Evolutionary conservation across 2,329 filamentous ascomycete species (phyloP), one percentile per base, ranked within the genome.

Genomic region (Ascocoryne sarcoides): DNA sequence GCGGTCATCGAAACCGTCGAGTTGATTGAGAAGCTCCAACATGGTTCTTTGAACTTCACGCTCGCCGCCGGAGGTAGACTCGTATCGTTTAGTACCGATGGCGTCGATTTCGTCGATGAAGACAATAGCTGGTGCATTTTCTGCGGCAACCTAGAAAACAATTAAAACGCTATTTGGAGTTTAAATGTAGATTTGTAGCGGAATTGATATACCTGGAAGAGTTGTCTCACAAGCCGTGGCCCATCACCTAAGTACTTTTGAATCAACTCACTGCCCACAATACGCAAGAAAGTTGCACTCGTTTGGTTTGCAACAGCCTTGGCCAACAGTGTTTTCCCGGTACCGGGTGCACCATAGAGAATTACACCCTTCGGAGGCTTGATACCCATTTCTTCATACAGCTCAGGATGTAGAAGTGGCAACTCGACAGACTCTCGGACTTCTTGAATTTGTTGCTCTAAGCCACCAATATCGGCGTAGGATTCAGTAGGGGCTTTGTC

Each of bases 371-470:
- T 98, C 46, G 92, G 92, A 4, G 92, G 92, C 67, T 98, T 98
- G 74, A 98, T 96, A 59, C 92, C 92, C 92, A 98, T 98, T 70
- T 98, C 92, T 65, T 98, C 92, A 66, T 98, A 98, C 38, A 98
- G 70, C 66, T 98, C 92, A 0, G 92, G 92, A 62, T 98, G 92
- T 44, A 98, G 72, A 48, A 98, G 71, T 4, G 92, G 92, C 56
- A 98, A 66, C 68, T 98, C 92, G 43, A 98, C 92, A 1, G 92
- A 94, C 69, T 98, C 92, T 53, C 92, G 76, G 33, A 98, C 92
- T 67, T 98, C 92, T 61, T 98, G 92, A 45, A 98, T 98, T 64
- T 98, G 92, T 43, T 76, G 68, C 64, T 98, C 92, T 53, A 98
- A 65, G 62, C 92, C 92, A 70, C 92, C 92, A 67, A 98, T 98